phyloP scores from a whole-genome alignment of 306 rosid genomes.

The Cucurbita pepo region DNA sequence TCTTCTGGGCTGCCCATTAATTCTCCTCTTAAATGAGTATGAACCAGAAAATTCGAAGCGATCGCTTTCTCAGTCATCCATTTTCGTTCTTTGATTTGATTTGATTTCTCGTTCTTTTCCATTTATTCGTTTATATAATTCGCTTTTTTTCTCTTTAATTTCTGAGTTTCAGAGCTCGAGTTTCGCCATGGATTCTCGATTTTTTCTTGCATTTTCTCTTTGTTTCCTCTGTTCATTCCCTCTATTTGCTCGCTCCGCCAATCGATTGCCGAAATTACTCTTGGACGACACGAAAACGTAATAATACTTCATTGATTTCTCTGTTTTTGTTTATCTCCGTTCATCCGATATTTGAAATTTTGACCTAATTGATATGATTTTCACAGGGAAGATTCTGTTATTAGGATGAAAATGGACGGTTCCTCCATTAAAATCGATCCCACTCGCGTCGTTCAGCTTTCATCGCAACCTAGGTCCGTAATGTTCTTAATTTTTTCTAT shows the following conservation, averaged over 20 bases:
- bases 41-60: neutral
- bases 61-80: neutral
- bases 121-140: neutral
- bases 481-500: neutral
- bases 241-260: neutral
- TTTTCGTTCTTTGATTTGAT: neutral
- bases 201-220: neutral
- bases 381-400: slow-evolving; percentile 40
- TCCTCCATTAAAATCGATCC: slow-evolving; percentile 55
- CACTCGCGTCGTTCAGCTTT: slow-evolving; percentile 59
- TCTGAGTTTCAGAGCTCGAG: neutral
- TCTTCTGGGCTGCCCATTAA: neutral
- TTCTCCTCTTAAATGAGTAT: neutral
- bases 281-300: slow-evolving; percentile 14
- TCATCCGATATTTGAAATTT: neutral
- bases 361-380: neutral
- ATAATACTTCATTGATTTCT: neutral
- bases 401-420: slow-evolving; percentile 21
- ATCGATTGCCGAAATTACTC: slow-evolving; percentile 1
- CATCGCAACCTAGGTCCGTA: slow-evolving; percentile 70
- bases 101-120: neutral
- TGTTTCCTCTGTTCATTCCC: neutral
- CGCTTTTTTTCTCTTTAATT: neutral
- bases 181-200: neutral
- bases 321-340: neutral